Evolutionary conservation across 768 basidiomycete species (phyloP).

Genomic region (Serendipita sp.): DNA sequence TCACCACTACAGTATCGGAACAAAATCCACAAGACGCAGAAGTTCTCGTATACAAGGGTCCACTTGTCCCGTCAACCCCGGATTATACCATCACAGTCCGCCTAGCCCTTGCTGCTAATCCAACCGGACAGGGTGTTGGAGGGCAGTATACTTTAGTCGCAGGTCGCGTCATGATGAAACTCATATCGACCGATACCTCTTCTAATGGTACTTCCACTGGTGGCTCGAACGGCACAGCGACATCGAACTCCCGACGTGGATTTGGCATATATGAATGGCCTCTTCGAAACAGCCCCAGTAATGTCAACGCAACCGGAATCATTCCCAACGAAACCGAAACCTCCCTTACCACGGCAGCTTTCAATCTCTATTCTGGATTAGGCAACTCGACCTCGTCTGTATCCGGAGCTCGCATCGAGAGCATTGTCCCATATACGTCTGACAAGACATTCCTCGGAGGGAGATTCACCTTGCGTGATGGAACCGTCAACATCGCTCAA

Average conservation of each 20-base stretch:
- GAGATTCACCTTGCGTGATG: constrained; percentile 46
- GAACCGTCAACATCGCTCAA: constrained; percentile 51
- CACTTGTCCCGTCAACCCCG: constrained; percentile 57
- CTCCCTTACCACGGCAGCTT: constrained; percentile 41
- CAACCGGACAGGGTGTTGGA: constrained; percentile 43
- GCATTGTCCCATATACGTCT: constrained; percentile 50
- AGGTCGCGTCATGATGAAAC: constrained; percentile 63
- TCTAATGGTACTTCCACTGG: constrained; percentile 19
- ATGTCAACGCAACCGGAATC: constrained; percentile 41
- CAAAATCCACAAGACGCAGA: constrained; percentile 46
- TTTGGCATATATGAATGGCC: constrained; percentile 92
- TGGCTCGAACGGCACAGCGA: constrained; percentile 20
- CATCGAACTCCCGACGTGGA: constrained; percentile 27
- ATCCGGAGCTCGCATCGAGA: constrained; percentile 13
- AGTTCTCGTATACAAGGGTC: constrained; percentile 61
- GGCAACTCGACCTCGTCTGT: constrained; percentile 30
- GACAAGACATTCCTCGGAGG: constrained; percentile 62
- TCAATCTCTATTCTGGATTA: constrained; percentile 45
- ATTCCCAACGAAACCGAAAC: constrained; percentile 62
- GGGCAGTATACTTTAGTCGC: constrained; percentile 75
- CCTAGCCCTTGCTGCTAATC: constrained; percentile 53
- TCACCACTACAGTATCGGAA: constrained; percentile 58
- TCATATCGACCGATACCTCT: constrained; percentile 43
- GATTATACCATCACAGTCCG: constrained; percentile 58
- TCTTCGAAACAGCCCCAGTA: constrained; percentile 24